Percentiles rank a stretch among this genome's conserved stretches.
Conservation (phyloP, 768 basidiomycete genomes). For the Lentinula lateritia region DNA sequence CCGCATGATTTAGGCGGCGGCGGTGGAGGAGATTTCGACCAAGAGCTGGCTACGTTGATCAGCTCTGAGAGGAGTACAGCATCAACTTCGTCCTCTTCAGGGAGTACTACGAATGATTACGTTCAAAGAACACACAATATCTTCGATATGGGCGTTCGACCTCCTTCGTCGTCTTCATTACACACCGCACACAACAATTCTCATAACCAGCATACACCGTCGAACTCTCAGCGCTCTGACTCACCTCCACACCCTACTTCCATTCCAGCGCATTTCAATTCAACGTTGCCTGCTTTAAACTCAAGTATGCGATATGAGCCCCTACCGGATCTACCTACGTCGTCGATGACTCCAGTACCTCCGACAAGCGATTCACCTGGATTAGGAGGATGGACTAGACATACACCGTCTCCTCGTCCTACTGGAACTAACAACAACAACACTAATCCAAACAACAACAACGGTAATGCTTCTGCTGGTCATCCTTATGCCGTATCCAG, state of each 20-base stretch:
- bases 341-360: background rate
- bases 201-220: conserved; percentile 4
- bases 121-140: conserved; percentile 30
- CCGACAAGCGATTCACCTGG: conserved; percentile 9
- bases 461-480: background rate
- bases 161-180: conserved; percentile 20
- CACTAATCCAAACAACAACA: background rate
- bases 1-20: conserved; percentile 31
- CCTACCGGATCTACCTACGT: conserved; percentile 24
- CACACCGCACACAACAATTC: conserved; percentile 4
- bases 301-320: conserved; percentile 48
- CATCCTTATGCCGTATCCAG: conserved; percentile 39
- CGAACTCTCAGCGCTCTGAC: conserved; percentile 9
- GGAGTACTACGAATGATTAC: conserved; percentile 11
- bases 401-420: conserved; percentile 26
- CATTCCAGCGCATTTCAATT: conserved; percentile 39
- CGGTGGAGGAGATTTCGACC: conserved; percentile 48
- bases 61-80: conserved; percentile 29
- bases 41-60: conserved; percentile 60
- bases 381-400: conserved; percentile 16
- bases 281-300: conserved; percentile 45
- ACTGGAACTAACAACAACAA: background rate
- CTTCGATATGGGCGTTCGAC: conserved; percentile 19
- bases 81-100: background rate
- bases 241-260: conserved; percentile 15